These are phyloP conservation scores for Calonectria pseudoturangicola DNA, from an alignment of 2,329 filamentous ascomycete species.

Conservation along the genomic window DNA sequence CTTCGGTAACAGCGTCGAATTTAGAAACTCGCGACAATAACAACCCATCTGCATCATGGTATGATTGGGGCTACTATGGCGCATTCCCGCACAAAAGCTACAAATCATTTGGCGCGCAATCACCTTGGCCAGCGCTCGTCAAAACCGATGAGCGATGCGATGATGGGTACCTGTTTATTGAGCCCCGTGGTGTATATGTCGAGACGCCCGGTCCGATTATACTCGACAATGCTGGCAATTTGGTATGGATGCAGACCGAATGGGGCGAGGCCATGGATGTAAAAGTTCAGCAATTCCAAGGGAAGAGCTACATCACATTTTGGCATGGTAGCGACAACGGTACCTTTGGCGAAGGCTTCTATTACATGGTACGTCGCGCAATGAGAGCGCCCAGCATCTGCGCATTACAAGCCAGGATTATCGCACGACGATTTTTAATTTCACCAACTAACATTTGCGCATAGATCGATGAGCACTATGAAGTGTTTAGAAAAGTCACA, in stretches of 20 bases:
- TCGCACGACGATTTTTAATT: neutral
- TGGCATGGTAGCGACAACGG: slow-evolving; percentile 65
- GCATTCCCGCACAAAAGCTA: slow-evolving; percentile 47
- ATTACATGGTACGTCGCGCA: slow-evolving; percentile 64
- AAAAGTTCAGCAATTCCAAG: slow-evolving; percentile 44
- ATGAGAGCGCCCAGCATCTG: neutral
- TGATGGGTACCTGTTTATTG: slow-evolving; percentile 61
- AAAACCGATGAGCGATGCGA: slow-evolving; percentile 59
- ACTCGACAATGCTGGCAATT: slow-evolving; percentile 63
- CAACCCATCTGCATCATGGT: slow-evolving; percentile 36
- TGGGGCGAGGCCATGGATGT: slow-evolving; percentile 56
- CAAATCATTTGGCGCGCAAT: slow-evolving; percentile 47
- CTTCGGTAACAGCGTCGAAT: slow-evolving; percentile 24
- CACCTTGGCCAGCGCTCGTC: slow-evolving; percentile 59
- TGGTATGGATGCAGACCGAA: slow-evolving; percentile 66
- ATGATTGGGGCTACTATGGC: slow-evolving; percentile 52
- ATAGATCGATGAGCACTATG: slow-evolving; percentile 58
- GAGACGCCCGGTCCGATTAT: slow-evolving; percentile 64
- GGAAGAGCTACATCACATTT: slow-evolving; percentile 44
- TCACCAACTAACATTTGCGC: slow-evolving; percentile 14
- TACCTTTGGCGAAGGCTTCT: slow-evolving; percentile 67
- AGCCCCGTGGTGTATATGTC: slow-evolving; percentile 61
- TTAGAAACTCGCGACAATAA: slow-evolving; percentile 3
- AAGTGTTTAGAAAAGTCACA: slow-evolving; percentile 52
- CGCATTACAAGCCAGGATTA: too few relatives aligned